A percentile compares a stretch with the other conserved stretches of the same genome.
Conservation (phyloP, 805 yeast genomes). For the Grigorovia transvaalensis region DNA sequence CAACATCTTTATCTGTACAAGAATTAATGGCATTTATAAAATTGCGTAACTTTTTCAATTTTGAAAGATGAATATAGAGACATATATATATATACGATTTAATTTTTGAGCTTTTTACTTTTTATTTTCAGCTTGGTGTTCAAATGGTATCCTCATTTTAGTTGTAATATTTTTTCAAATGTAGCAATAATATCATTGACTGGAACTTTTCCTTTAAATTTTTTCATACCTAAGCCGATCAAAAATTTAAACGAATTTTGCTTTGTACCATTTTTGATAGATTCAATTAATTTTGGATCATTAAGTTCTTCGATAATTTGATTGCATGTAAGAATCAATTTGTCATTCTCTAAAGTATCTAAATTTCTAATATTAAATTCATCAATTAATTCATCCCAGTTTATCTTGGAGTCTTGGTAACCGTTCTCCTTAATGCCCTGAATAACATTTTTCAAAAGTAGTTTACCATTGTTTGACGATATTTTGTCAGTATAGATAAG, state of each 20-base stretch:
- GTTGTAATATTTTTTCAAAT: slow-evolving; percentile 23
- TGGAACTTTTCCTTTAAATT: slow-evolving; percentile 50
- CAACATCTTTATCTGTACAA: too few species aligned
- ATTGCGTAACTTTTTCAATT: too few species aligned
- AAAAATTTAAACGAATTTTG: slow-evolving; percentile 59
- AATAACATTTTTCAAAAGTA: slow-evolving; percentile 52
- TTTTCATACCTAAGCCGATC: slow-evolving; percentile 77
- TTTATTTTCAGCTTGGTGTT: slow-evolving; percentile 2
- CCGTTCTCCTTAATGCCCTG: slow-evolving; percentile 33
- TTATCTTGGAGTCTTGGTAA: slow-evolving; percentile 4
- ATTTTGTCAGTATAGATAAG: slow-evolving; percentile 39
- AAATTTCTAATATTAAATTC: slow-evolving; percentile 39
- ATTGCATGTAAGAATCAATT: slow-evolving; percentile 33
- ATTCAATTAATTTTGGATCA: slow-evolving; percentile 45
- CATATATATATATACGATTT: too few species aligned
- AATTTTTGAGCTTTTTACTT: not conserved
- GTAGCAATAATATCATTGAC: slow-evolving; percentile 28
- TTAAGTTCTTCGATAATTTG: slow-evolving; percentile 32
- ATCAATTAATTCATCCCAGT: slow-evolving; percentile 38
- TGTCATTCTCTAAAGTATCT: slow-evolving; percentile 27
- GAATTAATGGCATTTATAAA: too few species aligned
- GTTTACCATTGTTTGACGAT: slow-evolving; percentile 59
- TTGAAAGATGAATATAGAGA: too few species aligned
- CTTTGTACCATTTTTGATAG: slow-evolving; percentile 48
- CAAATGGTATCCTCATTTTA: slow-evolving; percentile 5